Conservation (phyloP, 2,329 filamentous ascomycete species). For the Pseudogymnoascus sp. region DNA sequence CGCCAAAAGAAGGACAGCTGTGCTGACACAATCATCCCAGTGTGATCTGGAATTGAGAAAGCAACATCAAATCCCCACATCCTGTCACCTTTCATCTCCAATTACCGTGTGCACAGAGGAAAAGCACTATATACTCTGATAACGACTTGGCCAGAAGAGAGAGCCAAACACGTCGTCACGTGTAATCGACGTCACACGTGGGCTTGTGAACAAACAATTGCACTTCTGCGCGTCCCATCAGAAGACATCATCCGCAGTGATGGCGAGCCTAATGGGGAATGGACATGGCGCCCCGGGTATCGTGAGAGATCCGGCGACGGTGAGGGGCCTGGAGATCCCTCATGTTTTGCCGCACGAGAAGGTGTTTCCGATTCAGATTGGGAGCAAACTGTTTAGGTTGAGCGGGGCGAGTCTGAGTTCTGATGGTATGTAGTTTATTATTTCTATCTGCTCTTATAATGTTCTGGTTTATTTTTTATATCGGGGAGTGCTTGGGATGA, state of each 20-base stretch:
- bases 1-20: background rate
- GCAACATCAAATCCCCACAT: background rate
- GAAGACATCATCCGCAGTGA: background rate
- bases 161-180: background rate
- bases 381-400: slow-evolving; percentile 57
- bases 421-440: slow-evolving; percentile 48
- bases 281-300: slow-evolving; percentile 16
- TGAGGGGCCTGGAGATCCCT: slow-evolving; percentile 23
- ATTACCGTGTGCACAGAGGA: background rate
- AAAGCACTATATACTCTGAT: background rate
- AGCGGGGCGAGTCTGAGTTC: slow-evolving; percentile 63
- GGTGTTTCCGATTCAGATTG: slow-evolving; percentile 62
- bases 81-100: too few species aligned
- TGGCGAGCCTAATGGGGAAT: background rate
- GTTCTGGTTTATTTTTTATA: background rate
- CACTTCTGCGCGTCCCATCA: background rate
- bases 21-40: background rate
- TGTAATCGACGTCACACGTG: slow-evolving; percentile 1
- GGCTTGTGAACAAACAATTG: background rate
- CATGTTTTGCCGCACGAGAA: slow-evolving; percentile 30
- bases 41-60: background rate
- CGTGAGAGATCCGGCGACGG: slow-evolving; percentile 15
- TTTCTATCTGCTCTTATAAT: background rate
- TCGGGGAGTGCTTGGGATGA: background rate
- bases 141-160: background rate